Percentiles rank a stretch among this genome's conserved stretches.
Evolutionary conservation across 345 rosid species (phyloP).

Genomic region (Salix arbutifolia): DNA sequence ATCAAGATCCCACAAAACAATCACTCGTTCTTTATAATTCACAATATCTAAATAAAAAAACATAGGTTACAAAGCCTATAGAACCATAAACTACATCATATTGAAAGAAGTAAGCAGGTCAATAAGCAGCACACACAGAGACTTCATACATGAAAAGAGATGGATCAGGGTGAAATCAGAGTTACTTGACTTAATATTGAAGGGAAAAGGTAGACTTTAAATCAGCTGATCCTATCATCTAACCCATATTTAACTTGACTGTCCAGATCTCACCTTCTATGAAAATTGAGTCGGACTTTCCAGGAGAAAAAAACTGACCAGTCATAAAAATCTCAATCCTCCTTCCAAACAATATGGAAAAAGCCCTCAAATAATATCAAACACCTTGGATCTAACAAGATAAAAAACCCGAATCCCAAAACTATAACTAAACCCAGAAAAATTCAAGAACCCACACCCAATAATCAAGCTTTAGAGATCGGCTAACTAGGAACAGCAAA

Average conservation of each 20-base stretch:
- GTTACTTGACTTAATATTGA: background rate
- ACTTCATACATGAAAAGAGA: background rate
- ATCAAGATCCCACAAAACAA: background rate
- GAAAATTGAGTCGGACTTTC: background rate
- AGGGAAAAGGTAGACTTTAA: background rate
- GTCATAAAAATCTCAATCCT: background rate
- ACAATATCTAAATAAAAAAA: background rate
- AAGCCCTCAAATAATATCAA: slow-evolving; percentile 1
- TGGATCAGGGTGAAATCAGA: background rate
- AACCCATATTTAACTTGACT: background rate
- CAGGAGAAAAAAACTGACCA: background rate
- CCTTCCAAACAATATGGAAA: background rate
- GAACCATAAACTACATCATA: background rate
- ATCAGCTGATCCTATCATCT: background rate
- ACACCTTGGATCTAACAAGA: slow-evolving; percentile 15
- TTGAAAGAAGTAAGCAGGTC: background rate
- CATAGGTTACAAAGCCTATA: background rate
- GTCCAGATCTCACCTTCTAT: slow-evolving; percentile 8
- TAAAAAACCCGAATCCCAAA: slow-evolving; percentile 8
- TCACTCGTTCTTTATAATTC: background rate
- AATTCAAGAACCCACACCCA: background rate
- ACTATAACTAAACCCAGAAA: background rate
- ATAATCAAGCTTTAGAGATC: background rate
- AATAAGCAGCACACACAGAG: background rate
- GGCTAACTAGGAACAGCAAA: background rate